Evolutionary conservation across 495 filamentous ascomycete genomes (phyloP).

Genomic region (Geopyxis carbonaria): DNA sequence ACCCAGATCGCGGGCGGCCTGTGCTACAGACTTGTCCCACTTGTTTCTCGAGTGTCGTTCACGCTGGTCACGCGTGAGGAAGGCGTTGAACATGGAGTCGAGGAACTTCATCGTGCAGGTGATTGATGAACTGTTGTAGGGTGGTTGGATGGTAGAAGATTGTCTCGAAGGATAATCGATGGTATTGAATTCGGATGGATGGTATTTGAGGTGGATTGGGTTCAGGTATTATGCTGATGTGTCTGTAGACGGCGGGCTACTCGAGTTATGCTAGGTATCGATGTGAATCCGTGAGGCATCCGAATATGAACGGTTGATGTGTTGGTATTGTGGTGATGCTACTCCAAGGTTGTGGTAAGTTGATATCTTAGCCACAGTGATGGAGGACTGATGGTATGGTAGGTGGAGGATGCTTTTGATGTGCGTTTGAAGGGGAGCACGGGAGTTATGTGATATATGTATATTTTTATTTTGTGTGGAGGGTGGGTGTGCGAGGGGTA

Average conservation of each 20-base stretch:
- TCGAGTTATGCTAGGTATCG: not conserved
- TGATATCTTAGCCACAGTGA: too few species aligned
- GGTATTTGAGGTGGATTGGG: not conserved
- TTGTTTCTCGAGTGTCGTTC: constrained; percentile 19
- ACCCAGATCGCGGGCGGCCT: constrained; percentile 14
- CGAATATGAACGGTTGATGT: too few species aligned
- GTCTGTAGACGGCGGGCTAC: not conserved
- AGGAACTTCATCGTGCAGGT: constrained; percentile 16
- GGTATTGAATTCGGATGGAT: not conserved
- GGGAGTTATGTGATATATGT: too few species aligned
- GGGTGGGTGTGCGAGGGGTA: too few species aligned
- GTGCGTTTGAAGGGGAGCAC: too few species aligned
- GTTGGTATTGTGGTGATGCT: constrained; percentile 1
- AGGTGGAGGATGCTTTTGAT: too few species aligned
- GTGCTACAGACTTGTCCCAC: constrained; percentile 19
- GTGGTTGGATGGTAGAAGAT: not conserved
- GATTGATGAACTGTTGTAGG: too few species aligned
- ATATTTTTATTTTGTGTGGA: too few species aligned
- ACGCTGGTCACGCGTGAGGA: constrained; percentile 21
- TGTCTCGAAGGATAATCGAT: not conserved
- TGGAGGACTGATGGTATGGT: too few species aligned
- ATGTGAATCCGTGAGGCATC: constrained; percentile 2
- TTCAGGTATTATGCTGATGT: constrained; percentile 1
- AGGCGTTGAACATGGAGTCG: constrained; percentile 19
- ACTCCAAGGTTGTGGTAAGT: too few species aligned